Percentiles rank a stretch among this genome's conserved stretches.
phyloP scores from a whole-genome alignment of 169 alveolate species.

The Perkinsus marinus region DNA sequence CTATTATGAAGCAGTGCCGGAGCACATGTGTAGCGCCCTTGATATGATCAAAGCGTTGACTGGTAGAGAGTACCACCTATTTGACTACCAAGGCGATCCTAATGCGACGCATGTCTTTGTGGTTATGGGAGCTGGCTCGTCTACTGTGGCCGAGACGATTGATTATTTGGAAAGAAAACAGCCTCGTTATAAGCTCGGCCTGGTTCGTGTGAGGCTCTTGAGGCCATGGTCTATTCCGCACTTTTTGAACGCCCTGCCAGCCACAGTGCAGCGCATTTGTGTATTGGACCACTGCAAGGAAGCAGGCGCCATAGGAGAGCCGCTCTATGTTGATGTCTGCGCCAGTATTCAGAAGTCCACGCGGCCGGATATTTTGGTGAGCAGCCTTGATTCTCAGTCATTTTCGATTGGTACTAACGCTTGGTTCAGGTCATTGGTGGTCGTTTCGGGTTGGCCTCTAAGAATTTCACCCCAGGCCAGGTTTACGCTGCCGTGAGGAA shows the following conservation, averaged over 20 bases:
- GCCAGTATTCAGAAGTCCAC: conserved; percentile 7
- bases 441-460: conserved; percentile 38
- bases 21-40: conserved; percentile 25
- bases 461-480: conserved; percentile 43
- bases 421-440: conserved; percentile 25
- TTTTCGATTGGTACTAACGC: no score
- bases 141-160: conserved; percentile 31
- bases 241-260: conserved; percentile 30
- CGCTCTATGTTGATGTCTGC: conserved; percentile 34
- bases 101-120: conserved; percentile 28
- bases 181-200: conserved; percentile 23
- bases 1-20: conserved; percentile 33
- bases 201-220: conserved; percentile 37
- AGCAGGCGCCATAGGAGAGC: conserved; percentile 40
- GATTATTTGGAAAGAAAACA: not conserved
- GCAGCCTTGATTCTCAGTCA: not conserved
- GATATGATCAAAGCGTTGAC: conserved; percentile 21
- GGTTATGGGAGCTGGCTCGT: conserved; percentile 43
- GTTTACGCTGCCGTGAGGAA: conserved; percentile 34
- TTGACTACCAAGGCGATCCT: conserved; percentile 31
- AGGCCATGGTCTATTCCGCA: conserved; percentile 39
- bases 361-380: not conserved
- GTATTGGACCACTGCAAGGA: conserved; percentile 40
- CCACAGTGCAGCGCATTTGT: conserved; percentile 25
- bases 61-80: conserved; percentile 31